phyloP scores from a whole-genome alignment of 2,329 filamentous ascomycete genomes.

The Clonostachys rhizophaga region DNA sequence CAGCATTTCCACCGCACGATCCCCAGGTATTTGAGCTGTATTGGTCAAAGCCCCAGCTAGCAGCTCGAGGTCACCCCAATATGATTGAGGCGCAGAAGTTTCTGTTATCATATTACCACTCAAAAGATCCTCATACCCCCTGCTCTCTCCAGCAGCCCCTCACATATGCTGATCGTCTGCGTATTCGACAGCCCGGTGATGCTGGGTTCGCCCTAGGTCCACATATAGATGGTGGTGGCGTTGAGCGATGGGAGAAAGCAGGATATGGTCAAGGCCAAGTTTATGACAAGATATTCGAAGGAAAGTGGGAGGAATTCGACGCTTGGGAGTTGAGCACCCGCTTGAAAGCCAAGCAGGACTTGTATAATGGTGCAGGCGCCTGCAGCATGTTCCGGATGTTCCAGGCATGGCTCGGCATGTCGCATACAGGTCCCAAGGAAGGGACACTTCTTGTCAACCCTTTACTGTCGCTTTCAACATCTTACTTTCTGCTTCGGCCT shows the following conservation, averaged over 20 bases:
- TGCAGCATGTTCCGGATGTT: slow-evolving; percentile 75
- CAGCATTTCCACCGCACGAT: slow-evolving; percentile 54
- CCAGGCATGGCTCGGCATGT: slow-evolving; percentile 72
- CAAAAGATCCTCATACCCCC: background rate
- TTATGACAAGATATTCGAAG: slow-evolving; percentile 69
- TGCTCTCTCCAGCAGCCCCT: slow-evolving; percentile 5
- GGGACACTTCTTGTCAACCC: slow-evolving; percentile 71
- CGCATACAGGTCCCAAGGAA: slow-evolving; percentile 57
- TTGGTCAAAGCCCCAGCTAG: slow-evolving; percentile 66
- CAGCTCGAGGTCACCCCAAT: slow-evolving; percentile 62
- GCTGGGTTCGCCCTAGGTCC: slow-evolving; percentile 66
- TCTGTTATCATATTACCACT: slow-evolving; percentile 42
- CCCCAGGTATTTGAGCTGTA: slow-evolving; percentile 74
- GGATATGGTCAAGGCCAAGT: slow-evolving; percentile 60
- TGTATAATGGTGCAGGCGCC: slow-evolving; percentile 69
- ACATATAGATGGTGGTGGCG: slow-evolving; percentile 69
- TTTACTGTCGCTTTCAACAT: slow-evolving; percentile 63
- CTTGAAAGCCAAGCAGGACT: slow-evolving; percentile 58
- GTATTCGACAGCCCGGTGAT: slow-evolving; percentile 69
- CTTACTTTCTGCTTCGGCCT: slow-evolving; percentile 71
- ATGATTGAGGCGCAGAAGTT: slow-evolving; percentile 56
- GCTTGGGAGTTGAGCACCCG: slow-evolving; percentile 68
- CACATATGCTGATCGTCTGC: slow-evolving; percentile 65
- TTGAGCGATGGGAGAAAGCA: slow-evolving; percentile 68
- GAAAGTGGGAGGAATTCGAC: slow-evolving; percentile 74